Conservation (phyloP, 805 yeast species). For the Cyberlindnera nakhonratchasimensis region DNA sequence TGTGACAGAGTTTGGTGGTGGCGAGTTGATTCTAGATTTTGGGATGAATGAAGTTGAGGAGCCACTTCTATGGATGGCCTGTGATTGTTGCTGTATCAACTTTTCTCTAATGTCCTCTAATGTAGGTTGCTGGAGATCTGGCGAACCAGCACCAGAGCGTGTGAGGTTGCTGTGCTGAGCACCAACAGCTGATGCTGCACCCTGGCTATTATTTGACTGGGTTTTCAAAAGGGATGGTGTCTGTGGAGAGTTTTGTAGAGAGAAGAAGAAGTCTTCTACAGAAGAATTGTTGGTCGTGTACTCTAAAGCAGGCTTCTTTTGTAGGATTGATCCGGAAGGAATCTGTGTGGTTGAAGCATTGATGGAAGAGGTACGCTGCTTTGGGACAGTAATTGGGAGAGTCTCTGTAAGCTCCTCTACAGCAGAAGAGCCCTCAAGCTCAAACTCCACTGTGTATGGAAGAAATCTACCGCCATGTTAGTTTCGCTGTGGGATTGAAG, state of each 20-base stretch:
- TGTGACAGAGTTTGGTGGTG: conserved; percentile 22
- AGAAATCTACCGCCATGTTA: conserved; percentile 42
- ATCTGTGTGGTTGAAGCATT: conserved; percentile 17
- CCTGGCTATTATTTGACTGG: conserved; percentile 1
- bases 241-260: conserved; percentile 14
- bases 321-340: conserved; percentile 16
- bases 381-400: conserved; percentile 19
- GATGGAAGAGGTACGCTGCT: conserved; percentile 20
- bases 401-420: conserved; percentile 31
- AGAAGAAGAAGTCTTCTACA: conserved; percentile 27
- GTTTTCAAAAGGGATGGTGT: conserved; percentile 7
- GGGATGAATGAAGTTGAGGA: conserved; percentile 35
- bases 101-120: conserved; percentile 11
- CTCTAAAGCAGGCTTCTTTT: conserved; percentile 3
- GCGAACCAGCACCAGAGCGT: conserved; percentile 10
- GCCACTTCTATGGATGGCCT: conserved; percentile 16
- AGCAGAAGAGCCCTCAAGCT: conserved; percentile 30
- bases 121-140: background rate
- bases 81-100: conserved; percentile 4
- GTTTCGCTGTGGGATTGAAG: too few species aligned
- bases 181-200: background rate
- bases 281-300: conserved; percentile 19
- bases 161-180: conserved; percentile 2
- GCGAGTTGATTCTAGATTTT: conserved; percentile 34
- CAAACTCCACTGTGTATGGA: conserved; percentile 70